Percentiles rank a stretch among this genome's conserved stretches.
Conservation (phyloP, 345 rosid genomes). For the Populus ilicifolia region DNA sequence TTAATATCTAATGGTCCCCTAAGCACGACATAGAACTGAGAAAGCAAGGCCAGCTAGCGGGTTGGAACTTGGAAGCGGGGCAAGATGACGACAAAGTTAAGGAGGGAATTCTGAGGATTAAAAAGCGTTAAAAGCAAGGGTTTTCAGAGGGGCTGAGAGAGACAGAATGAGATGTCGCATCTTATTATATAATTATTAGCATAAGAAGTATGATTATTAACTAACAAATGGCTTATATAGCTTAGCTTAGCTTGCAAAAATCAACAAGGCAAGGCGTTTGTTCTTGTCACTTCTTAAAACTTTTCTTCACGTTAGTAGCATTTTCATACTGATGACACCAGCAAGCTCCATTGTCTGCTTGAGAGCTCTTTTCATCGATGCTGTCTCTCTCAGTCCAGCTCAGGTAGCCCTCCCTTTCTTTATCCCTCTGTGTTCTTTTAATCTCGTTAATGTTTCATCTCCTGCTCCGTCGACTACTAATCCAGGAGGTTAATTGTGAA, state of each 20-base stretch:
- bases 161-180: slow-evolving; percentile 40
- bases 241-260: slow-evolving; percentile 49
- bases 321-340: neutral
- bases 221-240: slow-evolving; percentile 13
- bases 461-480: neutral
- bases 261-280: slow-evolving; percentile 19
- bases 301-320: neutral
- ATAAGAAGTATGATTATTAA: neutral
- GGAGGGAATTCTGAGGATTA: neutral
- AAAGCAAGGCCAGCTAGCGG: neutral
- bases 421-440: neutral
- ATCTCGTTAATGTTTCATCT: neutral
- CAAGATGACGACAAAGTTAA: neutral
- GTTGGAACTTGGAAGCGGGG: neutral
- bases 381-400: slow-evolving; percentile 23
- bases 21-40: neutral
- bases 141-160: slow-evolving; percentile 7
- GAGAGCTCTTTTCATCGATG: slow-evolving; percentile 30
- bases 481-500: neutral
- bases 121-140: slow-evolving; percentile 45
- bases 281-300: neutral
- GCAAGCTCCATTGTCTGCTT: slow-evolving; percentile 19
- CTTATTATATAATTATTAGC: slow-evolving; percentile 11
- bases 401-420: slow-evolving; percentile 10
- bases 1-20: neutral